Percentiles rank a stretch among this genome's conserved stretches.
Evolutionary conservation across 2,329 filamentous ascomycete genomes (phyloP).

Genomic region (Nothopassalora personata): DNA sequence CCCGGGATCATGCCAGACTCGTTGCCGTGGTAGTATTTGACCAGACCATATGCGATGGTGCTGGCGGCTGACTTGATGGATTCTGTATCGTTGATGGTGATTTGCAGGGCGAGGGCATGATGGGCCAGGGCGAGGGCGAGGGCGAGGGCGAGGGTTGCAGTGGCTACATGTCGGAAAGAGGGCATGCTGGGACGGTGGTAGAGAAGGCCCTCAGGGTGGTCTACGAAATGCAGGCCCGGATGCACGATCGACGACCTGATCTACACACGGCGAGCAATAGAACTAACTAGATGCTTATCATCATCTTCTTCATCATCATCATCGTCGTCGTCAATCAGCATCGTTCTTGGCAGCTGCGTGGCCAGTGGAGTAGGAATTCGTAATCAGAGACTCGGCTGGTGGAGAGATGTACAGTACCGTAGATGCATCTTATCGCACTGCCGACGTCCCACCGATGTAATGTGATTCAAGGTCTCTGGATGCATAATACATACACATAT

Average conservation of each 20-base stretch:
- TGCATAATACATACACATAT: no score
- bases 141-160: constrained; percentile 11
- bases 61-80: constrained; percentile 41
- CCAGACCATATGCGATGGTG: constrained; percentile 44
- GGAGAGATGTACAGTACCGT: no score
- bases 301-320: no score
- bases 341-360: neutral
- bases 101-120: constrained; percentile 5
- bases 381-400: neutral
- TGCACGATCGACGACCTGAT: neutral
- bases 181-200: constrained; percentile 2
- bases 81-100: constrained; percentile 28
- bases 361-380: neutral
- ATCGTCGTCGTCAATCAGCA: no score
- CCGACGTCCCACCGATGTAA: neutral
- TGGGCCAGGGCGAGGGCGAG: neutral
- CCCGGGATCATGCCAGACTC: constrained; percentile 47
- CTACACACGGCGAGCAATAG: neutral
- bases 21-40: constrained; percentile 50
- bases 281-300: neutral
- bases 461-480: no score
- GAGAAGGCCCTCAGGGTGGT: neutral
- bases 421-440: neutral
- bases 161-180: constrained; percentile 4
- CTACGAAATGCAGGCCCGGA: neutral